Evolutionary conservation across 345 rosid genomes (phyloP).

Genomic region (Eucalyptus erythrocorys): DNA sequence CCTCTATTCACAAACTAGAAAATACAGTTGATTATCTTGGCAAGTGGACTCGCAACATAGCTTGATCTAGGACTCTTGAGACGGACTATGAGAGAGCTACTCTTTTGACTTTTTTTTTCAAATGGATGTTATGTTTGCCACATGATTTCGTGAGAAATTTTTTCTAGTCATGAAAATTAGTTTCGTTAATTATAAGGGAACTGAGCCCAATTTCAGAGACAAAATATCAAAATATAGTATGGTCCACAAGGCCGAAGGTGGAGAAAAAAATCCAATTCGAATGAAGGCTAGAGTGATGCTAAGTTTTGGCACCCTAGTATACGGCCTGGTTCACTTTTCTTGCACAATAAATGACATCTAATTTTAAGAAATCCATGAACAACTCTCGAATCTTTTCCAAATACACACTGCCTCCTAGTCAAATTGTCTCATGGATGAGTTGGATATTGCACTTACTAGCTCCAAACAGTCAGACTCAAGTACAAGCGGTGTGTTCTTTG

Average conservation of each 20-base stretch:
- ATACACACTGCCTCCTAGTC: not conserved
- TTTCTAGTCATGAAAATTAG: not conserved
- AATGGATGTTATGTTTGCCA: not conserved
- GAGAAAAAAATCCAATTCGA: not conserved
- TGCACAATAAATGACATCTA: not conserved
- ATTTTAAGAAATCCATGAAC: not conserved
- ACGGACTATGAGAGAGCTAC: not conserved
- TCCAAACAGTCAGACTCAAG: not conserved
- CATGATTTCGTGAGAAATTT: not conserved
- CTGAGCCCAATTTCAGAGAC: not conserved
- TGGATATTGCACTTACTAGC: not conserved
- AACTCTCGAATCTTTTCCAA: not conserved
- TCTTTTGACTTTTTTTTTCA: accelerated
- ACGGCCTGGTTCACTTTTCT: not conserved
- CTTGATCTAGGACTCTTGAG: not conserved
- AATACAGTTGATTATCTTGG: not conserved
- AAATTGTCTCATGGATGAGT: not conserved
- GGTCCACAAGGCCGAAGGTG: not conserved
- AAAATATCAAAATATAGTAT: not conserved
- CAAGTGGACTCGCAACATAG: not conserved
- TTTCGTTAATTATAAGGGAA: not conserved
- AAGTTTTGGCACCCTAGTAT: not conserved
- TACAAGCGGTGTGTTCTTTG: not conserved
- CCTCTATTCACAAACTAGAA: not conserved
- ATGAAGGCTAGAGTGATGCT: not conserved